Evolutionary conservation across 148 eudicot species (phyloP), one percentile per base, ranked within the genome.

Genomic region (Persicaria maculosa): DNA sequence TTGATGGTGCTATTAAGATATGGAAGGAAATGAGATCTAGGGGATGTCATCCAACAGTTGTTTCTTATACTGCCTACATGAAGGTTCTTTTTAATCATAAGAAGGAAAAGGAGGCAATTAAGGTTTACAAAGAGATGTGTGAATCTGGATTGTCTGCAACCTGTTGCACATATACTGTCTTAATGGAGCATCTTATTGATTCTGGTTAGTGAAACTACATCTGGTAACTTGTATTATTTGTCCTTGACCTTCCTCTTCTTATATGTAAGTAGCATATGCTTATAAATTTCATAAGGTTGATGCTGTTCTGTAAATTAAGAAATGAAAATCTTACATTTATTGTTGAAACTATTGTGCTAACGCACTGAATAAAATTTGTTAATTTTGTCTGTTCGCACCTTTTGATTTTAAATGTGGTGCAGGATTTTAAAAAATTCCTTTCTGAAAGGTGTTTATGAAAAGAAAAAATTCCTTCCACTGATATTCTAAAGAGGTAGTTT

Each of bases 61-160:
- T 92, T 65, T 85, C 91, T 17, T 92, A 86, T 81, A 92, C 95
- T 72, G 95, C 97, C 50, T 92, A 81, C 72, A 87, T 92, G 91
- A 92, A 90, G 83, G 81, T 88, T 76, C 74, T 92, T 59, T 92
- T 93, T 77, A 80, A 87, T 76, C 86, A 88, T 76, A 84, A 84
- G 47, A 85, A 84, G 82, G 90, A 77, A 53, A 78, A 88, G 74
- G 91, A 86, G 81, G 97, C 90, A 6, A 72, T 80, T 72, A 80
- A 69, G 52, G 82, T 88, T 52, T 93, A 88, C 81, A 88, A 80
- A 81, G 96, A 93, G 83, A 88, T 93, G 93, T 82, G 89, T 74
- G 83, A 81, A 64, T 78, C 81, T 50, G 96, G 93, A 75, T 81
- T 82, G 10, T 61, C 83, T 55, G 96, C 97, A 2, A 93, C 87